These are phyloP conservation scores for Kuraishia capsulata DNA, from an alignment of 805 yeast species.

Conservation along the genomic window DNA sequence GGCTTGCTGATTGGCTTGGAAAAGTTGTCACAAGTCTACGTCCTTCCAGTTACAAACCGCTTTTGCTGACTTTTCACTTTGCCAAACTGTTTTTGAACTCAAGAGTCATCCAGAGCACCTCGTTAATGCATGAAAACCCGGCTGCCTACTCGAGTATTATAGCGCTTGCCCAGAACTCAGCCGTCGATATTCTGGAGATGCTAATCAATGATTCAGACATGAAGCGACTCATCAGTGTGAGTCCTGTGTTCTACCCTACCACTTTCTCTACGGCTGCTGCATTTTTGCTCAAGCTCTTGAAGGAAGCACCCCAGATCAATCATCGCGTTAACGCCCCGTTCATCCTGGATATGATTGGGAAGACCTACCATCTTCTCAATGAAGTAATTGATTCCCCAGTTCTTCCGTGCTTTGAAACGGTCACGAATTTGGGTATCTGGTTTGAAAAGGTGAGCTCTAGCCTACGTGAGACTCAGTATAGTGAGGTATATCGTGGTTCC, in stretches of 20 bases:
- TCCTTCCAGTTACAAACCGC: slow-evolving; percentile 1
- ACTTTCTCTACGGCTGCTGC: slow-evolving; percentile 1
- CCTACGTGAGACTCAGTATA: background rate
- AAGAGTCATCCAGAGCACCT: background rate
- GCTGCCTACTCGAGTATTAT: background rate
- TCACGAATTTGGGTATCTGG: background rate
- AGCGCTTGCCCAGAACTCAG: background rate
- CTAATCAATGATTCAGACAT: background rate
- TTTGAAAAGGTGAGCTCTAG: background rate
- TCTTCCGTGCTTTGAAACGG: slow-evolving; percentile 1
- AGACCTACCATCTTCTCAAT: background rate
- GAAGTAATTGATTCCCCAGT: background rate
- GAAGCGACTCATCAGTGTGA: background rate
- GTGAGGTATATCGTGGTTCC: too few relatives aligned
- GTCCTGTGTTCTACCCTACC: slow-evolving; percentile 1
- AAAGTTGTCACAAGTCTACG: background rate
- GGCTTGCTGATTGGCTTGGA: slow-evolving; percentile 1
- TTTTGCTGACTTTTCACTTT: background rate
- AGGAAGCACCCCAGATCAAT: background rate
- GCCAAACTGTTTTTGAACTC: slow-evolving; percentile 2
- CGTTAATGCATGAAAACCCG: background rate
- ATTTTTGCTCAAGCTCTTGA: slow-evolving; percentile 1
- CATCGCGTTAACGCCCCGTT: background rate
- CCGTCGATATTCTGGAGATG: slow-evolving; percentile 1
- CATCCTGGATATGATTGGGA: background rate